A percentile compares a stretch with the other conserved stretches of the same genome.
These are phyloP conservation scores for maize (Zea mays) DNA, from an alignment of 176 grass and related monocot species.

Conservation along the genomic window Zm-B73-REFERENCE-NAM-5.0 NC_050102.1:15290501-15291000, in stretches of 20 bases:
- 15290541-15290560: background rate
- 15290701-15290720: constrained; percentile 95
- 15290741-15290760: background rate
- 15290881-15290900: constrained; percentile 93
- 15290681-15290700: constrained; percentile 86
- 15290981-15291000: background rate
- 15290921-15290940: constrained; percentile 81
- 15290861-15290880: constrained; percentile 93
- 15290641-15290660: constrained; percentile 94
- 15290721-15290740: constrained; percentile 59
- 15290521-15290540: background rate
- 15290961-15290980: constrained; percentile 49
- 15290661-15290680: constrained; percentile 97
- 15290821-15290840: constrained; percentile 33
- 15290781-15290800: background rate
- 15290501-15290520: constrained; percentile 3
- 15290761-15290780: background rate
- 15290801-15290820: constrained; percentile 14
- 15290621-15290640: constrained; percentile 89
- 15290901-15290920: constrained; percentile 72
- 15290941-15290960: constrained; percentile 60
- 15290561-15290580: constrained; percentile 7
- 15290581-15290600: background rate
- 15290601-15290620: constrained; percentile 38
- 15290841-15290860: constrained; percentile 89